Evolutionary conservation across 2,329 filamentous ascomycete species (phyloP).

Genomic region (Ceratocystis huliohia): DNA sequence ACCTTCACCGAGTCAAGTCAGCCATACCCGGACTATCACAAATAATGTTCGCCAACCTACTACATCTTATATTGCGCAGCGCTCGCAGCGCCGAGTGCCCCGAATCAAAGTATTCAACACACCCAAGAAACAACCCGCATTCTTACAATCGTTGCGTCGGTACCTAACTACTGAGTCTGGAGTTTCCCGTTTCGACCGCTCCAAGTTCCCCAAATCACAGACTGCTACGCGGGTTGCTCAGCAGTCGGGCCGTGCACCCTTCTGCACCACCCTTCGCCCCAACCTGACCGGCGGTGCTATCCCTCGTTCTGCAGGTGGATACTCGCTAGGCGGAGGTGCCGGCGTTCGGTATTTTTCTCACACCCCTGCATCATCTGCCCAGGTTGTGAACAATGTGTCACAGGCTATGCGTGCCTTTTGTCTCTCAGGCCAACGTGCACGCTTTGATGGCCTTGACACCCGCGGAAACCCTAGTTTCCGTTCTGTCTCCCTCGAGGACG

Average conservation of each 20-base stretch:
- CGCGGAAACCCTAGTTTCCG: conserved; percentile 70
- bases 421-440: conserved; percentile 77
- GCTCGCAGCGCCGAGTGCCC: conserved; percentile 35
- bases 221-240: conserved; percentile 18
- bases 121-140: conserved; percentile 14
- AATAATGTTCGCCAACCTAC: conserved; percentile 38
- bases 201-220: conserved; percentile 19
- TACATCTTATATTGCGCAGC: conserved; percentile 38
- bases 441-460: conserved; percentile 65
- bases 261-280: conserved; percentile 76
- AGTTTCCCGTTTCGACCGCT: conserved; percentile 18
- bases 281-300: conserved; percentile 83
- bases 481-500: conserved; percentile 59
- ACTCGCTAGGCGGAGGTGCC: conserved; percentile 47
- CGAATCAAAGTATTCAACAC: conserved; percentile 19
- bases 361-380: conserved; percentile 67
- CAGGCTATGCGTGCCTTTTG: conserved; percentile 84
- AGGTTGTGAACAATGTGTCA: conserved; percentile 92
- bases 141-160: conserved; percentile 18
- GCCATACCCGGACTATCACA: conserved; percentile 36
- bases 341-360: conserved; percentile 77
- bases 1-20: conserved; percentile 34
- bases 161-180: conserved; percentile 19
- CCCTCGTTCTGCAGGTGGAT: conserved; percentile 79
- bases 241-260: conserved; percentile 62